Percentiles rank a stretch among this genome's conserved stretches.
phyloP scores from a whole-genome alignment of 768 basidiomycete genomes.

The Rhodotorula graminis region DNA sequence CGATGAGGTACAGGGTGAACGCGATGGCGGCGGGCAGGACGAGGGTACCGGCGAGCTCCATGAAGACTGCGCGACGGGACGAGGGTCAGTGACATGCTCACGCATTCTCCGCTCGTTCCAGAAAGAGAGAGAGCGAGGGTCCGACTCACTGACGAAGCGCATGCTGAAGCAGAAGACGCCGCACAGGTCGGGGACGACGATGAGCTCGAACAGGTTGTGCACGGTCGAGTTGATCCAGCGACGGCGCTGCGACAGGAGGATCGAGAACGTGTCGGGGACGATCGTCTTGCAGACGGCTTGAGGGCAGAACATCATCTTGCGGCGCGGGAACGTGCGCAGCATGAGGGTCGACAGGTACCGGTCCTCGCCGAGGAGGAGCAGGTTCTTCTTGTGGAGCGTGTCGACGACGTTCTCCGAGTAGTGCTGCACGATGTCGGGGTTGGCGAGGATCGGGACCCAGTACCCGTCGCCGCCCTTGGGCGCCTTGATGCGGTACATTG shows the following conservation, averaged over 20 bases:
- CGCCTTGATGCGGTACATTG: constrained; percentile 98
- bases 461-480: constrained; percentile 94
- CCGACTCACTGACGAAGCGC: constrained; percentile 69
- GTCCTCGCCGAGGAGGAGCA: constrained; percentile 96
- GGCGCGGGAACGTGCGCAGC: constrained; percentile 98
- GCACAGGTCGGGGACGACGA: constrained; percentile 94
- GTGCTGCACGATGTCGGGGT: constrained; percentile 96
- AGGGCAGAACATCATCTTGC: constrained; percentile 98
- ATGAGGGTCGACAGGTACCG: constrained; percentile 95
- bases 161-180: constrained; percentile 99
- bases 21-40: constrained; percentile 95
- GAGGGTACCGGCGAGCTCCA: constrained; percentile 94
- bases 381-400: constrained; percentile 98
- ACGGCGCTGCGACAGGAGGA: constrained; percentile 89
- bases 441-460: constrained; percentile 98
- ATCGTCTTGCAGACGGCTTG: constrained; percentile 99
- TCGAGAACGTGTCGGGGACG: constrained; percentile 91
- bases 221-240: constrained; percentile 99
- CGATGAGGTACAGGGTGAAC: constrained; percentile 75
- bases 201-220: constrained; percentile 90
- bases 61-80: constrained; percentile 53
- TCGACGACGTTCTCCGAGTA: constrained; percentile 99
- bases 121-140: neutral
- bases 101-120: too few relatives aligned
- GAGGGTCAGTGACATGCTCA: too few relatives aligned